Evolutionary conservation across 768 basidiomycete genomes (phyloP).

Genomic region (Trametes gibbosa): DNA sequence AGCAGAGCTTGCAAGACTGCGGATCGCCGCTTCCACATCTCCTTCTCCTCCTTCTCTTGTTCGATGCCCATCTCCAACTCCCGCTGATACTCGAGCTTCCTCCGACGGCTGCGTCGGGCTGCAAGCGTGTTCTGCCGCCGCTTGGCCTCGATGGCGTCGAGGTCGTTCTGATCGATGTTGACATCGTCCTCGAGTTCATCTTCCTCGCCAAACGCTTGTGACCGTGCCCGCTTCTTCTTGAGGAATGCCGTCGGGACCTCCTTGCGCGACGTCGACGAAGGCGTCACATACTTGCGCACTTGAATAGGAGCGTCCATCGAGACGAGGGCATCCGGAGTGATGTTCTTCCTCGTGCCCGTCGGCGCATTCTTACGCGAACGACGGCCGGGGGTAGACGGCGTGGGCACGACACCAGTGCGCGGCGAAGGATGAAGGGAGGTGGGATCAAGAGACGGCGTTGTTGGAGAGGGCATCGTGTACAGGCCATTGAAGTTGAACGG

Average conservation of each 20-base stretch:
- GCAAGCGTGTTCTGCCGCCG: slow-evolving; percentile 84
- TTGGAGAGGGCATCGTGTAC: slow-evolving; percentile 48
- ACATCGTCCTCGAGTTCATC: slow-evolving; percentile 47
- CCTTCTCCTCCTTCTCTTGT: slow-evolving; percentile 52
- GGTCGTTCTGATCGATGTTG: slow-evolving; percentile 44
- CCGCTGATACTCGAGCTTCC: slow-evolving; percentile 68
- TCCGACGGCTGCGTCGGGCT: slow-evolving; percentile 73
- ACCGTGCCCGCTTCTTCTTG: slow-evolving; percentile 56
- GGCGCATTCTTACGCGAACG: slow-evolving; percentile 36
- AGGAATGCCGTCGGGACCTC: slow-evolving; percentile 67
- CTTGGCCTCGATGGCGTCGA: slow-evolving; percentile 74
- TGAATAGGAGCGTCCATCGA: slow-evolving; percentile 80
- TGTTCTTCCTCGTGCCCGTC: slow-evolving; percentile 72
- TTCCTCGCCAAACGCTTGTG: slow-evolving; percentile 45
- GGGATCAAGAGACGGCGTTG: slow-evolving; percentile 47
- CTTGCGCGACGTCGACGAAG: slow-evolving; percentile 77
- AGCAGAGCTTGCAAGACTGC: slow-evolving; percentile 48
- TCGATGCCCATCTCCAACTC: slow-evolving; percentile 59
- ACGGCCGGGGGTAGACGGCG: slow-evolving; percentile 17
- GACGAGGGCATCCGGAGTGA: slow-evolving; percentile 62
- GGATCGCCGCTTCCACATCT: slow-evolving; percentile 61
- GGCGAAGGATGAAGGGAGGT: slow-evolving; percentile 36
- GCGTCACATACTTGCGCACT: slow-evolving; percentile 64
- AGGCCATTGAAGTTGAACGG: slow-evolving; percentile 35
- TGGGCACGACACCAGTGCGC: slow-evolving; percentile 21